Evolutionary conservation across 1,284 basidiomycete genomes (phyloP), one percentile per base, ranked within the genome.

Genomic region (Chondrostereum purpureum): DNA sequence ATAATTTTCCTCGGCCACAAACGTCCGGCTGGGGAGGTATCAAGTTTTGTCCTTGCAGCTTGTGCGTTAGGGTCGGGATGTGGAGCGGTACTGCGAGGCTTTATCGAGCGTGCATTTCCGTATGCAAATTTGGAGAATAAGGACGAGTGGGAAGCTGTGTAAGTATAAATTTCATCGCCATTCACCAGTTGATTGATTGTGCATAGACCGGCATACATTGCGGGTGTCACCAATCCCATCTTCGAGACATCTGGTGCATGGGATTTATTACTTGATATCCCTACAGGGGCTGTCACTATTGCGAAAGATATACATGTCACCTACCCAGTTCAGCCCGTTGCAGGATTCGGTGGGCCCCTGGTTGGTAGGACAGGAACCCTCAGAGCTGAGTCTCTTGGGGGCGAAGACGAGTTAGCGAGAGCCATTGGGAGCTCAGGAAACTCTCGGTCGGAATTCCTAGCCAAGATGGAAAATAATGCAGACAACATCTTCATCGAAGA

Each of bases 141-240:
- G 44, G 92, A 95, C 55, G 87, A 94, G 53, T 86, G 95, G 73
- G 86, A 94, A 64, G 79, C 80, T 36, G 82, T 90, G 87, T 91
- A 62, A 63, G 87, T 69, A 1, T 36, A 5, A 11, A 33, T 44
- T 23, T 14, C 43, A 8, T 23, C 21, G 12, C 18, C 17, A 4
- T 5, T 35, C 17, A 14, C 22, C 12, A 10, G 36, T 2, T 18
- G 23, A 14, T 23, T 16, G 8, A 37, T 36, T 14, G 46, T 16
- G 19, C 40, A 24, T 50, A 90, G 88, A 40, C 81, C 88, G 3
- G 92, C 89, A 10, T 99, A 87, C 61, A 92, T 99, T 46, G 94
- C 93, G 4, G 94, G 94, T 2, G 93, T 97, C 1, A 95, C 91
- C 3, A 98, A 99, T 58, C 94, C 94, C 1, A 91, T 95, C 22